Percentiles rank a stretch among this genome's conserved stretches.
phyloP scores from a whole-genome alignment of 768 basidiomycete species.

The Hortiboletus campestris region DNA sequence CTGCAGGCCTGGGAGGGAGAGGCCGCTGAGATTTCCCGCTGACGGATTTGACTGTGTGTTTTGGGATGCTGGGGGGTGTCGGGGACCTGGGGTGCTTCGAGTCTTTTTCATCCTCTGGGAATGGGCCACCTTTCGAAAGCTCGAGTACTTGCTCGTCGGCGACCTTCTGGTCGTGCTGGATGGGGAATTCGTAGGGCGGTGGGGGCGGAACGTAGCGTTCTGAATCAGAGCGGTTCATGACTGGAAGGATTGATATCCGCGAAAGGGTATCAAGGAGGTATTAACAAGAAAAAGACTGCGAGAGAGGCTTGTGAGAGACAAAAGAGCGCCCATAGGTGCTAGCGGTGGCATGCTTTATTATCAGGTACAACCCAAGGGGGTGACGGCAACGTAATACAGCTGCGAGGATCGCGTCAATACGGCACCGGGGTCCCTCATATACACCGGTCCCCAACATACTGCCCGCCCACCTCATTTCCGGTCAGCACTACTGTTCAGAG shows the following conservation, averaged over 20 bases:
- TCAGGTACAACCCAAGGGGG: too few relatives aligned
- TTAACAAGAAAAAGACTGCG: not conserved
- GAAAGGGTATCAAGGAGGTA: not conserved
- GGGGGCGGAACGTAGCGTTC: slow-evolving; percentile 34
- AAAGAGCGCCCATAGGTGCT: slow-evolving; percentile 10
- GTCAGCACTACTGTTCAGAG: not conserved
- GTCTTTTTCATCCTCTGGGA: slow-evolving; percentile 18
- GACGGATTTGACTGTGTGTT: not conserved
- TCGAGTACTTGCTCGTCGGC: slow-evolving; percentile 23
- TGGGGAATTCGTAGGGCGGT: slow-evolving; percentile 41
- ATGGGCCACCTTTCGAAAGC: slow-evolving; percentile 8
- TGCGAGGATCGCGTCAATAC: not conserved
- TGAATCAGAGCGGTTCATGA: slow-evolving; percentile 23
- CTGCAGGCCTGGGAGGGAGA: slow-evolving; percentile 25
- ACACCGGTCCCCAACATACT: too few relatives aligned
- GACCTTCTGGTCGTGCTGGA: slow-evolving; percentile 53
- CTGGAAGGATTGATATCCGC: not conserved
- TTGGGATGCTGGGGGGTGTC: slow-evolving; percentile 3
- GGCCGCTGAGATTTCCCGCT: slow-evolving; percentile 13
- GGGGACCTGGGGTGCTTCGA: slow-evolving; percentile 9
- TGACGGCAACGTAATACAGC: slow-evolving; percentile 4
- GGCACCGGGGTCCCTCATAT: too few relatives aligned
- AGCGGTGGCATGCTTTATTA: slow-evolving; percentile 10
- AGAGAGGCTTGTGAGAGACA: not conserved
- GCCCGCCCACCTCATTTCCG: slow-evolving; percentile 9